phyloP scores from a whole-genome alignment of 306 rosid species.

The Cicer yamashitae region DNA sequence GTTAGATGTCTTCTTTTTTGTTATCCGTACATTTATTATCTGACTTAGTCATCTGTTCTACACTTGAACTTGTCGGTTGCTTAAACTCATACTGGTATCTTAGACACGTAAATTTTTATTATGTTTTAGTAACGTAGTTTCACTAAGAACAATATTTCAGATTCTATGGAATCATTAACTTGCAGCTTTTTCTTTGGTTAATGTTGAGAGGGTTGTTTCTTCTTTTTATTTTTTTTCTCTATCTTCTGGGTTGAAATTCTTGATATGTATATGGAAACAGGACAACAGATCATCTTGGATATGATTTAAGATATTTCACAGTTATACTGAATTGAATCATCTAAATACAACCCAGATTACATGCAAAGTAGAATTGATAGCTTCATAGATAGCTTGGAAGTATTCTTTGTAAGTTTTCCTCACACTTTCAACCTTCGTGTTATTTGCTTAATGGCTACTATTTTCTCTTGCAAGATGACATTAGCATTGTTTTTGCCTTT shows the following conservation, averaged over 20 bases:
- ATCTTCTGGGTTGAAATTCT: constrained; percentile 24
- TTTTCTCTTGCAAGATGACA: no score
- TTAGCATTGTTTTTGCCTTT: no score
- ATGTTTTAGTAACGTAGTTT: background rate
- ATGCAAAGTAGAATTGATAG: constrained; percentile 76
- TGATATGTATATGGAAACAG: constrained; percentile 50
- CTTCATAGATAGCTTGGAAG: constrained; percentile 58
- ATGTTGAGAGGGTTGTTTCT: constrained; percentile 11
- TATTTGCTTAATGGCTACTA: no score
- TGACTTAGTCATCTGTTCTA: no score
- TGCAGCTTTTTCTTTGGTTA: background rate
- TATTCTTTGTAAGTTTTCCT: constrained; percentile 71
- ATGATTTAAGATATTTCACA: constrained; percentile 69
- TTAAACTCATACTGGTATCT: no score
- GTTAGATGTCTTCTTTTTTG: no score
- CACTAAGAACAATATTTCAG: no score
- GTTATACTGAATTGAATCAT: constrained; percentile 72
- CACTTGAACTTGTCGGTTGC: no score
- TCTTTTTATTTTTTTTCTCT: background rate
- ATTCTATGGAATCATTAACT: constrained; percentile 38
- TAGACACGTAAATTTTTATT: no score
- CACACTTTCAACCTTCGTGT: no score
- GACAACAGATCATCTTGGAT: constrained; percentile 95
- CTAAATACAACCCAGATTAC: constrained; percentile 73
- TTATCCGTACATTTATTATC: no score